Evolutionary conservation across 2,329 filamentous ascomycete species (phyloP).

Genomic region (Sporothrix brasiliensis): DNA sequence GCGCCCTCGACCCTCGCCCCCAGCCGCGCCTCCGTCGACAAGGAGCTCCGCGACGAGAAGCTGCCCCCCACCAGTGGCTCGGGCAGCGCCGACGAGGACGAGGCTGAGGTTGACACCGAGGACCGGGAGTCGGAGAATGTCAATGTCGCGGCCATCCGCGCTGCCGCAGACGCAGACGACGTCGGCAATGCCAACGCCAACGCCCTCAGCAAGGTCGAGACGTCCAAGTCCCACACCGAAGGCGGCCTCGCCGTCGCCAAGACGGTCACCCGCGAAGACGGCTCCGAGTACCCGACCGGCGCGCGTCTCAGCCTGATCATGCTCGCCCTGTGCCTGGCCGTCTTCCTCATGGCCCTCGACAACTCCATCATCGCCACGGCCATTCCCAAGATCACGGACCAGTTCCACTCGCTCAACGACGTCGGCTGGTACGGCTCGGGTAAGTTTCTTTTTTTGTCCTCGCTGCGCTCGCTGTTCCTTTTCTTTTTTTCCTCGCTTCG

Average conservation of each 20-base stretch:
- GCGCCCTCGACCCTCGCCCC: slow-evolving; percentile 31
- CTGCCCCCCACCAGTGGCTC: neutral
- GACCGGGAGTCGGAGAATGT: slow-evolving; percentile 15
- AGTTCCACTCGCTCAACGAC: slow-evolving; percentile 46
- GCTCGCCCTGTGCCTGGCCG: slow-evolving; percentile 49
- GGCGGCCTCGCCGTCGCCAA: slow-evolving; percentile 18
- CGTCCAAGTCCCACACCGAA: slow-evolving; percentile 31
- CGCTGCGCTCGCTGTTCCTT: neutral
- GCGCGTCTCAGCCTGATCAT: slow-evolving; percentile 46
- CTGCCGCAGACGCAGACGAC: slow-evolving; percentile 16
- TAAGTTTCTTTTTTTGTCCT: slow-evolving; percentile 20
- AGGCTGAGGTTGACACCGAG: neutral
- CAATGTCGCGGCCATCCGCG: slow-evolving; percentile 25
- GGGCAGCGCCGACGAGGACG: slow-evolving; percentile 7
- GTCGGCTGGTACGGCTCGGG: slow-evolving; percentile 50
- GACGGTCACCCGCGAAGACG: slow-evolving; percentile 45
- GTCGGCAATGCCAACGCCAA: neutral
- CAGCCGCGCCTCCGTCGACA: slow-evolving; percentile 28
- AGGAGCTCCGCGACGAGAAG: slow-evolving; percentile 25
- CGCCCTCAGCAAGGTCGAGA: slow-evolving; percentile 22
- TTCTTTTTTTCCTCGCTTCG: neutral
- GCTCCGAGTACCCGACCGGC: slow-evolving; percentile 46
- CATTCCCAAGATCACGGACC: slow-evolving; percentile 44
- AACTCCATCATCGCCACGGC: slow-evolving; percentile 43
- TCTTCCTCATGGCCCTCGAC: slow-evolving; percentile 51